Percentiles rank a stretch among this genome's conserved stretches.
These are phyloP conservation scores for Tetrapisispora nanseiensis DNA, from an alignment of 805 yeast species.

Conservation along the genomic window DNA sequence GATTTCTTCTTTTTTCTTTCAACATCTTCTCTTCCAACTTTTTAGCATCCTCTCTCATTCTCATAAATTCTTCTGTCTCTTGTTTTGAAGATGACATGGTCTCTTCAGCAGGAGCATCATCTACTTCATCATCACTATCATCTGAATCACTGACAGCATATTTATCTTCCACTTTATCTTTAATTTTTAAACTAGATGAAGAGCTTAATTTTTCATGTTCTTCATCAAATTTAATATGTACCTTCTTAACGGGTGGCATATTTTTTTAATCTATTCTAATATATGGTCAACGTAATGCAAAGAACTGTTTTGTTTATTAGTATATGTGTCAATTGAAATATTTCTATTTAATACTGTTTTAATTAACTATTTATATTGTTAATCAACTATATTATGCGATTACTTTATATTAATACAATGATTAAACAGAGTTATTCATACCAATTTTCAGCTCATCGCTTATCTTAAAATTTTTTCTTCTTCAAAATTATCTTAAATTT, in stretches of 20 bases:
- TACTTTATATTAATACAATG: too few relatives aligned
- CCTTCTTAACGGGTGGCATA: not conserved
- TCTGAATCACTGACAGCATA: slow-evolving; percentile 4
- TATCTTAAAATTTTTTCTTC: not conserved
- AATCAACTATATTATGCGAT: too few relatives aligned
- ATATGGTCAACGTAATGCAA: too few relatives aligned
- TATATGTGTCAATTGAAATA: too few relatives aligned
- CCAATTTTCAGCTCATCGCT: slow-evolving; percentile 1
- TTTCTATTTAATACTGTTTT: too few relatives aligned
- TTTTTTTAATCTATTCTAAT: too few relatives aligned
- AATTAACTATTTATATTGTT: too few relatives aligned
- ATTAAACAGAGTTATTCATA: too few relatives aligned
- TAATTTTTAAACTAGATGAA: not conserved
- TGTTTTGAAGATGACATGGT: slow-evolving; percentile 23
- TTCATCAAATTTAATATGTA: slow-evolving; percentile 3
- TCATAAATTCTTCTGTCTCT: slow-evolving; percentile 17
- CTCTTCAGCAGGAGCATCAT: slow-evolving; percentile 48
- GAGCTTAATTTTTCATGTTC: not conserved
- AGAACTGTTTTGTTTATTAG: too few relatives aligned
- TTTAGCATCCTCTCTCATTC: slow-evolving; percentile 20
- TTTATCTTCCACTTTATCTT: not conserved
- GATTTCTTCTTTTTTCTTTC: slow-evolving; percentile 30
- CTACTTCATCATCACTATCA: slow-evolving; percentile 29
- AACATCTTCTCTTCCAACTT: slow-evolving; percentile 18
- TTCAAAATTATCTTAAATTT: not conserved